phyloP scores from a whole-genome alignment of 202 grass and related monocot species.

The Musa balbisiana region DNA sequence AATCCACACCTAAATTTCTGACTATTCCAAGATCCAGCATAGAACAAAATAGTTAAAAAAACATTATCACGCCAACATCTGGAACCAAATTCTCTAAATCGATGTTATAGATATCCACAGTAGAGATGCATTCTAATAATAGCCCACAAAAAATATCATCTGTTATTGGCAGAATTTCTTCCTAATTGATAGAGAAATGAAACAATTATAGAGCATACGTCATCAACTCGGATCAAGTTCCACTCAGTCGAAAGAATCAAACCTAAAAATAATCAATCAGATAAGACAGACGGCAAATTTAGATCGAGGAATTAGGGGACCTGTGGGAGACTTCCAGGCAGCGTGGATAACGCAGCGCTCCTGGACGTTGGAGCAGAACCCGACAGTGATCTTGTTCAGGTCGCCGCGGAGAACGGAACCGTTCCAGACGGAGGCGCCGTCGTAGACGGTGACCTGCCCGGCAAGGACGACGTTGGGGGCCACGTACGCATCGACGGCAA shows the following conservation, averaged over 20 bases:
- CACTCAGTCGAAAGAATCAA: neutral
- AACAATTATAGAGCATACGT: neutral
- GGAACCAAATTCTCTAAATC: too few relatives aligned
- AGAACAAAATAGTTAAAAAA: too few relatives aligned
- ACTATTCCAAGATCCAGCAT: too few relatives aligned
- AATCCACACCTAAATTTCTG: too few relatives aligned
- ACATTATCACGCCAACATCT: too few relatives aligned
- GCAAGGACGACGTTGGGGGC: conserved; percentile 13
- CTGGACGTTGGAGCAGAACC: conserved; percentile 11
- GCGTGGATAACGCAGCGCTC: conserved; percentile 50
- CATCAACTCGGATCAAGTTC: neutral
- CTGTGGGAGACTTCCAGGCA: conserved; percentile 74
- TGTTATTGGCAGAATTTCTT: too few relatives aligned
- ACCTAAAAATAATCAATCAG: neutral
- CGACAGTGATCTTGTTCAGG: conserved; percentile 8
- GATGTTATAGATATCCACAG: too few relatives aligned
- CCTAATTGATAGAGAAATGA: too few relatives aligned
- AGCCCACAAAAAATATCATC: too few relatives aligned
- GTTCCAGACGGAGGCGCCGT: conserved; percentile 12
- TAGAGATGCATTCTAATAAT: too few relatives aligned
- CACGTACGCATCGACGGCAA: conserved; percentile 11
- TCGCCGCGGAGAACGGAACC: conserved; percentile 10
- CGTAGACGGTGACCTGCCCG: conserved; percentile 17
- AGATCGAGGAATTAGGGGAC: conserved; percentile 15
- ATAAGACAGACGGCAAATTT: too few relatives aligned